Percentiles rank a stretch among this genome's conserved stretches.
Evolutionary conservation across 345 rosid genomes (phyloP).

Genomic region (Heritiera littoralis): DNA sequence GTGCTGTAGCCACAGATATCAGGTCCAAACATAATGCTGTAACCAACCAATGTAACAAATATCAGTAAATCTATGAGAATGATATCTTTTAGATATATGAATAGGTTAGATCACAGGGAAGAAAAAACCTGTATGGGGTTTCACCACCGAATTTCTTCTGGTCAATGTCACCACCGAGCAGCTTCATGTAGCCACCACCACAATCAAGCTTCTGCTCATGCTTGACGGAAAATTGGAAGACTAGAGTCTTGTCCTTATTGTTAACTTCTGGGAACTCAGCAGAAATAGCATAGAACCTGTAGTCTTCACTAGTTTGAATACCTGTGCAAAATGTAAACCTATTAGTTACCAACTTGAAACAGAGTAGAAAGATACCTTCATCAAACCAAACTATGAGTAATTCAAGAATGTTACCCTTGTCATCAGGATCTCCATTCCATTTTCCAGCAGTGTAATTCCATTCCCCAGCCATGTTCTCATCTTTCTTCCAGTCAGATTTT

Average conservation of each 20-base stretch:
- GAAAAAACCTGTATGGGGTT: constrained; percentile 75
- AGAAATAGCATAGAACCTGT: constrained; percentile 95
- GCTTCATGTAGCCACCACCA: constrained; percentile 99
- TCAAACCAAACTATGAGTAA: neutral
- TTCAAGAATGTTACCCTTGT: constrained; percentile 60
- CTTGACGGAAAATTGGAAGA: constrained; percentile 95
- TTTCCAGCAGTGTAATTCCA: constrained; percentile 95
- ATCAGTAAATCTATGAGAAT: neutral
- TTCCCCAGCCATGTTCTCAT: constrained; percentile 82
- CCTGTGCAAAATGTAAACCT: constrained; percentile 41
- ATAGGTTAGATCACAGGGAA: neutral
- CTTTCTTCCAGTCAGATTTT: constrained; percentile 88
- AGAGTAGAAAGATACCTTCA: neutral
- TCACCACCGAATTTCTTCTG: constrained; percentile 98
- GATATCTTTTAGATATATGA: neutral
- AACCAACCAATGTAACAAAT: constrained; percentile 21
- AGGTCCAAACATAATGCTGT: constrained; percentile 99
- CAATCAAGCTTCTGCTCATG: constrained; percentile 99
- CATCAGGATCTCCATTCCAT: constrained; percentile 84
- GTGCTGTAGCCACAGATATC: constrained; percentile 98
- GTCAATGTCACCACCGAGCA: constrained; percentile 82
- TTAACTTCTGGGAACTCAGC: constrained; percentile 90
- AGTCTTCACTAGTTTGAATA: constrained; percentile 94
- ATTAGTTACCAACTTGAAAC: constrained; percentile 5
- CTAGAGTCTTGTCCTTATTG: constrained; percentile 87